Conservation (phyloP, 2,329 filamentous ascomycete species). For the Claviceps sp. region DNA sequence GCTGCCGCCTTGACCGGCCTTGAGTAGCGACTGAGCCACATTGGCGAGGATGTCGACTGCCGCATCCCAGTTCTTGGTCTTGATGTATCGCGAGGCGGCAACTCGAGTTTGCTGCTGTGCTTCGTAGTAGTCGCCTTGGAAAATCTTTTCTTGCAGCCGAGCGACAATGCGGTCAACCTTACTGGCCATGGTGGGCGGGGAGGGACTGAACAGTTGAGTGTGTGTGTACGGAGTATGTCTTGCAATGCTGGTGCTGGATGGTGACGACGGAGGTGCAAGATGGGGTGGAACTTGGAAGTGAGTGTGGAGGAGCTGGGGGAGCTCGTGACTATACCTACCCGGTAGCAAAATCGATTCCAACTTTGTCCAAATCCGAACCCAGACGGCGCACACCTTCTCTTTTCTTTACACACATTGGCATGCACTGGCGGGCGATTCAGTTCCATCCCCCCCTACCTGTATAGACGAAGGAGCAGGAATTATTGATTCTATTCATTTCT, state of each 20-base stretch:
- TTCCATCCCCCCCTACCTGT: no score
- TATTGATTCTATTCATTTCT: neutral
- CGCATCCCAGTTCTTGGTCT: slow-evolving; percentile 68
- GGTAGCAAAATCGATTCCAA: neutral
- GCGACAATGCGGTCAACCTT: slow-evolving; percentile 38
- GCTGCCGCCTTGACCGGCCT: slow-evolving; percentile 85
- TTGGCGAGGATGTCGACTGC: slow-evolving; percentile 78
- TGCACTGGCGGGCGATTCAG: no score
- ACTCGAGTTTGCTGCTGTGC: slow-evolving; percentile 96
- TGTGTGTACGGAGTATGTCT: neutral
- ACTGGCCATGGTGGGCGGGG: slow-evolving; percentile 20
- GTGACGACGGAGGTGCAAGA: neutral
- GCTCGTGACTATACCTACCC: neutral
- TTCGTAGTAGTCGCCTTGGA: slow-evolving; percentile 90
- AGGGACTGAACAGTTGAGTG: neutral
- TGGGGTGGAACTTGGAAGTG: neutral
- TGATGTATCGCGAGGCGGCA: slow-evolving; percentile 86
- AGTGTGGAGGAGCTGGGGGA: neutral
- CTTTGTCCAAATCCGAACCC: neutral
- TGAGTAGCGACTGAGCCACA: slow-evolving; percentile 73
- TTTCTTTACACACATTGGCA: neutral
- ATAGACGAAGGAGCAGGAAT: neutral
- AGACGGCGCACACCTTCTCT: neutral
- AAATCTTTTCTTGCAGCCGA: slow-evolving; percentile 71
- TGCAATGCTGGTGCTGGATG: neutral